Percentiles rank a stretch among this genome's conserved stretches.
phyloP scores from a whole-genome alignment of 2,329 filamentous ascomycete genomes.

The Leptographium wingfieldii region DNA sequence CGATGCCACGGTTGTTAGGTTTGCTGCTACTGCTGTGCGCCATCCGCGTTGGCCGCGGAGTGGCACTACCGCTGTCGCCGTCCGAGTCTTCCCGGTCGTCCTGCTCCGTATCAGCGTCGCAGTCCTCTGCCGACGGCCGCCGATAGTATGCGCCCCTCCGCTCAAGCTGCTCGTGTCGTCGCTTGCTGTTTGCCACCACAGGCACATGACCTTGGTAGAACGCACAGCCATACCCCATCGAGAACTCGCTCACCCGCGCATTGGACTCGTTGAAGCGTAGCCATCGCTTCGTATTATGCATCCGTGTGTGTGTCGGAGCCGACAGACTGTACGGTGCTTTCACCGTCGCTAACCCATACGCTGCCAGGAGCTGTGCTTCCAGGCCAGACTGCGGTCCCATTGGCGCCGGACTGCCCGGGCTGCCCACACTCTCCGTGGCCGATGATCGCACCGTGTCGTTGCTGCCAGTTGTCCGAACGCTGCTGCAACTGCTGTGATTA shows the following conservation, averaged over 20 bases:
- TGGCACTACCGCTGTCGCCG: not conserved
- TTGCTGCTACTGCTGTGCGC: not conserved
- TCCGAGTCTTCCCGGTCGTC: slow-evolving; percentile 6
- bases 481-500: not conserved
- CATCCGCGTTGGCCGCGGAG: not conserved
- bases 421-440: not conserved
- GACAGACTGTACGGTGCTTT: slow-evolving; percentile 40
- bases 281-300: slow-evolving; percentile 37
- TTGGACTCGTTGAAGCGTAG: slow-evolving; percentile 36
- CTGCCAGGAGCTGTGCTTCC: slow-evolving; percentile 38
- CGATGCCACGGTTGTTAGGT: slow-evolving; percentile 35
- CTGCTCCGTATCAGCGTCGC: slow-evolving; percentile 16
- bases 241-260: slow-evolving; percentile 30
- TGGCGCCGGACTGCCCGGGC: slow-evolving; percentile 11
- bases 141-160: not conserved
- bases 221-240: slow-evolving; percentile 38
- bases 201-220: slow-evolving; percentile 32
- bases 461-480: not conserved
- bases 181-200: slow-evolving; percentile 1
- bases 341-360: slow-evolving; percentile 38
- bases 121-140: slow-evolving; percentile 7
- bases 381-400: slow-evolving; percentile 9
- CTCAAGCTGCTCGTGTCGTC: slow-evolving; percentile 2
- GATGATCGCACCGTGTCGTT: not conserved
- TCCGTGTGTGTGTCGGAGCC: slow-evolving; percentile 33